Conservation (phyloP, 202 grass and related monocot genomes). For the Tripidium arundinaceum region DNA sequence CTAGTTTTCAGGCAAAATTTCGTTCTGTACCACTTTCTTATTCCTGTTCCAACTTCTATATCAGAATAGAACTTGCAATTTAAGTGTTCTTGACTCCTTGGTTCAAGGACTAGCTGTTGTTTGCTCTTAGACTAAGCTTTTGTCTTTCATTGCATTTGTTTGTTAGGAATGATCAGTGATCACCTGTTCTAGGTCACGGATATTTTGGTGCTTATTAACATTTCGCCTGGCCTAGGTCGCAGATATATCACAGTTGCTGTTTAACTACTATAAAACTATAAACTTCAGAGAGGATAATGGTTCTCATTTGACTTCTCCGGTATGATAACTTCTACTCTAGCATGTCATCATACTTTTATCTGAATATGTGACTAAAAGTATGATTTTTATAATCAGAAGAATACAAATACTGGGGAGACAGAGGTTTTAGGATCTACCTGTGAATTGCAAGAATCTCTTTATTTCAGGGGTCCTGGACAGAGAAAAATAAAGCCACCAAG, state of each 20-base stretch:
- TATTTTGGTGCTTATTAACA: conserved; percentile 21
- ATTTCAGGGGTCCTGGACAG: conserved; percentile 10
- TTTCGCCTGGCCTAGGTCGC: conserved; percentile 47
- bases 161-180: background rate
- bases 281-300: conserved; percentile 52
- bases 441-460: conserved; percentile 36
- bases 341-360: background rate
- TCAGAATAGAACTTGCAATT: background rate
- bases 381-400: conserved; percentile 25
- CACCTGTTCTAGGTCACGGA: background rate
- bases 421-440: background rate
- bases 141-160: background rate
- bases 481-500: conserved; percentile 43
- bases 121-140: background rate
- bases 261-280: conserved; percentile 48
- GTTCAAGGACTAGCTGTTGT: background rate
- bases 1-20: background rate
- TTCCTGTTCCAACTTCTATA: conserved; percentile 3
- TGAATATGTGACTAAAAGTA: conserved; percentile 5
- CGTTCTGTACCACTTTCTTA: background rate
- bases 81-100: background rate
- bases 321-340: conserved; percentile 19
- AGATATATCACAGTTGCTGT: conserved; percentile 74
- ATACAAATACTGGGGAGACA: background rate
- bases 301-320: conserved; percentile 26